Conservation (phyloP, 164 flowering plant species). For the Umbellularia californica region DNA sequence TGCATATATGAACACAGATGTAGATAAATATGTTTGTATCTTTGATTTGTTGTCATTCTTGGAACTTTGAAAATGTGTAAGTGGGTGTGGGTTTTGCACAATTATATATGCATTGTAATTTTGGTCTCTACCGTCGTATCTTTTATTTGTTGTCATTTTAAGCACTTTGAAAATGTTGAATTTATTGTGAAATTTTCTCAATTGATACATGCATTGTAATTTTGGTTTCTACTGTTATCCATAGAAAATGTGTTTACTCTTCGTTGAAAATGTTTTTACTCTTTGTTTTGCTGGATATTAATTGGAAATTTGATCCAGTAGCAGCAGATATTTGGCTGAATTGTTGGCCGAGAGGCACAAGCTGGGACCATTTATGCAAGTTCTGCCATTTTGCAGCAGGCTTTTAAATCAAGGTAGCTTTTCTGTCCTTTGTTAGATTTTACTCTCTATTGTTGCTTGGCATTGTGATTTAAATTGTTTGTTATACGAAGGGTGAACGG, state of each 20-base stretch:
- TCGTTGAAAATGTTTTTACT: neutral
- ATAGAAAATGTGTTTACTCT: neutral
- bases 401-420: constrained; percentile 67
- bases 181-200: too few relatives aligned
- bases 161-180: too few relatives aligned
- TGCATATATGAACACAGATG: neutral
- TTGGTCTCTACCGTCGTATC: neutral
- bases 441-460: neutral
- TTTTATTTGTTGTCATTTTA: too few relatives aligned
- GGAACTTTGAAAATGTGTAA: neutral
- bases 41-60: too few relatives aligned
- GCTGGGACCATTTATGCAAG: constrained; percentile 67
- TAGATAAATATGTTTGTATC: neutral
- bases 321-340: constrained; percentile 61
- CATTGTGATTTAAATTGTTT: neutral
- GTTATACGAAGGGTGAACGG: neutral
- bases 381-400: constrained; percentile 58
- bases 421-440: neutral
- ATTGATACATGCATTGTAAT: neutral
- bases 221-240: neutral
- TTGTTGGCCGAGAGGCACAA: constrained; percentile 72
- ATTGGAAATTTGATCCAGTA: constrained; percentile 10
- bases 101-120: neutral
- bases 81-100: too few relatives aligned
- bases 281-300: constrained; percentile 3